Evolutionary conservation across 768 basidiomycete genomes (phyloP), one percentile per base, ranked within the genome.

Genomic region (Hygrocybe coccinea): DNA sequence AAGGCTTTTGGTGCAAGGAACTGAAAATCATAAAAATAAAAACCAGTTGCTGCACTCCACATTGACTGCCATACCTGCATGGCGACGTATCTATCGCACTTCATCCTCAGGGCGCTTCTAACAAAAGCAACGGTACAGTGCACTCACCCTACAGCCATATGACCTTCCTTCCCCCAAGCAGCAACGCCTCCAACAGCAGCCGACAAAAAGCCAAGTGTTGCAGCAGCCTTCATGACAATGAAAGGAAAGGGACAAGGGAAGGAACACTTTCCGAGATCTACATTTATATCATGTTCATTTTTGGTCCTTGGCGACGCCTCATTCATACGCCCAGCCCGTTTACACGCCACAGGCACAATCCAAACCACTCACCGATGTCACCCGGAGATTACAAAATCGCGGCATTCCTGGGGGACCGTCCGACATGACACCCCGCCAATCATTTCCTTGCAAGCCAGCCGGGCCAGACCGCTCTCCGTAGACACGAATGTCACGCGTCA

Each of bases 1-100:
- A 79, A 69, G 1, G 80, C 74, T 7, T 77, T 77, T 3, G 79
- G 73, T 11, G 72, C 71, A 21, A 82, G 67, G 63, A 82, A 82
- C 79, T 81, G 57, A 14, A 10, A 15, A 63, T 68, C 17, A 49
- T 52, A 48, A 24, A 37, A 43, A 39, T 39, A 33, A n/a, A 38
- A 19, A 8, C 9, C 34, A 14, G 10, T 22, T n/a, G n/a, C 8
- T 12, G 34, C 11, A 52, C 10, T 2, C 22, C 25, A 10, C 9
- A 54, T 49, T 29, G 37, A 21, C n/a, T 24, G 17, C 22, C 38
- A 45, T 56, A 74, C 76, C 66, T 73, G 63, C 75, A 76, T 76
- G 2, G 76, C 76, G 41, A 76, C 63, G 52, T 70, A 74, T 49
- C 75, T 77, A 44, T 19, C 39, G 24, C n/a, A 41, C 39, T 33